phyloP scores from a whole-genome alignment of 257 asterid species.

The Verbascum thapsus region DNA sequence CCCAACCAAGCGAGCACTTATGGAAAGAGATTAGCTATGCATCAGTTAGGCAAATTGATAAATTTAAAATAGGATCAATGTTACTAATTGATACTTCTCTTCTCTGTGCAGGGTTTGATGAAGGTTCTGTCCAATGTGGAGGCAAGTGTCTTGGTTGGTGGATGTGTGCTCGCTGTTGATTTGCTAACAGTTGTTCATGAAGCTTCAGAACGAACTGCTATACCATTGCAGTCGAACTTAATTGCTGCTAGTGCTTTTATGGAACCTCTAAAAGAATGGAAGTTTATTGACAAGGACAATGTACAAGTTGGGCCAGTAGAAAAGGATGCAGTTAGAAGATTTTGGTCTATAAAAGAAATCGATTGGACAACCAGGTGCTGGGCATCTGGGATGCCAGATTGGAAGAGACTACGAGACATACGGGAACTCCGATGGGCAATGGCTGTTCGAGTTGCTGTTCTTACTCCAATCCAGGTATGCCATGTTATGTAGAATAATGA shows the following conservation, averaged over 20 bases:
- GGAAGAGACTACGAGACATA: constrained; percentile 94
- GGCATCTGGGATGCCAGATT: constrained; percentile 98
- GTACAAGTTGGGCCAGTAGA: constrained; percentile 90
- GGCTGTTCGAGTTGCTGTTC: constrained; percentile 91
- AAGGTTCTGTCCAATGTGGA: constrained; percentile 87
- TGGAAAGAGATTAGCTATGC: neutral
- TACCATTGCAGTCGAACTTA: constrained; percentile 94
- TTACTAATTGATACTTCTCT: constrained; percentile 30
- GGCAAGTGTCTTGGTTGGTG: constrained; percentile 98
- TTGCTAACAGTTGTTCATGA: constrained; percentile 85
- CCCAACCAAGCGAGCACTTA: too few species aligned
- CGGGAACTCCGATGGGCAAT: constrained; percentile 99
- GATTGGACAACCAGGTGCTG: constrained; percentile 94
- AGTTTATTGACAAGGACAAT: constrained; percentile 71
- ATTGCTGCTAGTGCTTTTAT: constrained; percentile 97
- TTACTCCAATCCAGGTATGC: constrained; percentile 82
- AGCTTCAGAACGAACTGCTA: constrained; percentile 97
- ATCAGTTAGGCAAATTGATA: neutral
- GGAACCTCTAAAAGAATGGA: constrained; percentile 98
- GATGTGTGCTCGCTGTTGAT: constrained; percentile 98
- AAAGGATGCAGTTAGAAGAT: constrained; percentile 93
- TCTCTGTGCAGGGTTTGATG: constrained; percentile 74
- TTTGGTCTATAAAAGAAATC: constrained; percentile 91
- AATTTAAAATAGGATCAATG: neutral
- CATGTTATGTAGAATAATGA: constrained; percentile 20